Base-by-base conservation (phyloP, 495 filamentous ascomycete species). In the Cercophora sp. region DNA sequence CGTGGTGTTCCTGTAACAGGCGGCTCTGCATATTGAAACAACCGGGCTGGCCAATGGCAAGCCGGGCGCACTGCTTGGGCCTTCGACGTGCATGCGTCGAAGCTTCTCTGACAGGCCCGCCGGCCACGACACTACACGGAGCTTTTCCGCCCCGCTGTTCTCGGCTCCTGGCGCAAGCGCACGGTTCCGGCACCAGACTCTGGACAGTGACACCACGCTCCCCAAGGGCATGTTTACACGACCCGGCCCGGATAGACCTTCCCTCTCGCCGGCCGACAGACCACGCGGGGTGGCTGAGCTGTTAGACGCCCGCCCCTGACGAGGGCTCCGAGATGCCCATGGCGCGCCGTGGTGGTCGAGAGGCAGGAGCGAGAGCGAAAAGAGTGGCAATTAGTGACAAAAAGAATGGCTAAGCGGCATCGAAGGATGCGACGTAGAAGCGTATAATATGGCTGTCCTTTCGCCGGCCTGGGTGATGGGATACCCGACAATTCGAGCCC, bases 401-500 rank as follows among this genome's bases (percentile, higher is more conserved):
- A n/a, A n/a, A n/a, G n/a, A n/a, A n/a, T n/a, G n/a, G n/a, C n/a
- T n/a, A n/a, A n/a, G n/a, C n/a, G n/a, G n/a, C n/a, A n/a, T n/a
- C n/a, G n/a, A n/a, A n/a, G n/a, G n/a, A n/a, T n/a, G n/a, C n/a
- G n/a, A n/a, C n/a, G n/a, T n/a, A n/a, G n/a, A n/a, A n/a, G n/a
- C n/a, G 39, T 53, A 52, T 56, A 51, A 59, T 57, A 62, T 32
- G 29, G 20, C 25, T 40, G 22, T 48, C 37, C 25, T 15, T 31
- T 35, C 20, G 51, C 49, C 44, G 49, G 47, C 41, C 27, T 37
- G 46, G 32, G 19, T 36, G 35, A 18, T 19, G 48, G 22, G 48
- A 46, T 45, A 27, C 41, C 54, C 53, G 52, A 59, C 43, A 62
- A 49, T 56, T 53, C 53, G 39, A 53, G 43, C 48, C 52, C 25